These are phyloP conservation scores for Diaporthe ampelina DNA, from an alignment of 2,329 filamentous ascomycete species.

Conservation along the genomic window DNA sequence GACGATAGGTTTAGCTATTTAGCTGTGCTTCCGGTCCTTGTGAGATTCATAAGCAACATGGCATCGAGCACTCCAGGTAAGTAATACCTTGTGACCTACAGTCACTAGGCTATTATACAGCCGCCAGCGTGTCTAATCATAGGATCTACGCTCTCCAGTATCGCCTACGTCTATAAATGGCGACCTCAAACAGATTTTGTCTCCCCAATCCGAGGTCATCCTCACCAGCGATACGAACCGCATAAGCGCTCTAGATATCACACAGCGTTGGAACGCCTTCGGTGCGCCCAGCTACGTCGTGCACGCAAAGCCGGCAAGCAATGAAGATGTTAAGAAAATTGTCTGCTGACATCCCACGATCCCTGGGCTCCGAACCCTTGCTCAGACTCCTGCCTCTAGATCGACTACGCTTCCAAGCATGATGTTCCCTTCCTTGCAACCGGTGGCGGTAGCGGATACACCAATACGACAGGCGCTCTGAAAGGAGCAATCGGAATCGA, in stretches of 20 bases:
- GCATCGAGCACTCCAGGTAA: too few relatives aligned
- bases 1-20: too few relatives aligned
- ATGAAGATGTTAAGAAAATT: not conserved
- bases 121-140: too few relatives aligned
- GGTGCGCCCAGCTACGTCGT: not conserved
- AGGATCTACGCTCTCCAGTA: not conserved
- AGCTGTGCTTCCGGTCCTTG: too few relatives aligned
- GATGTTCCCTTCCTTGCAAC: not conserved
- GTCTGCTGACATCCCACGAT: not conserved
- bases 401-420: not conserved
- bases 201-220: not conserved
- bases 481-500: not conserved
- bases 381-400: not conserved
- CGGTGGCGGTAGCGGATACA: not conserved
- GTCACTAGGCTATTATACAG: too few relatives aligned
- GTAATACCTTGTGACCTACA: too few relatives aligned
- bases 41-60: too few relatives aligned
- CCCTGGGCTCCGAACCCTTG: not conserved
- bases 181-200: slow-evolving; percentile 10
- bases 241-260: not conserved
- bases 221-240: not conserved
- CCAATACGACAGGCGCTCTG: slow-evolving; percentile 11
- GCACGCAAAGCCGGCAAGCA: not conserved
- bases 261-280: not conserved
- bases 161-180: not conserved